Conservation (phyloP, 2,329 filamentous ascomycete genomes). For the Fusarium subtropicale region DNA sequence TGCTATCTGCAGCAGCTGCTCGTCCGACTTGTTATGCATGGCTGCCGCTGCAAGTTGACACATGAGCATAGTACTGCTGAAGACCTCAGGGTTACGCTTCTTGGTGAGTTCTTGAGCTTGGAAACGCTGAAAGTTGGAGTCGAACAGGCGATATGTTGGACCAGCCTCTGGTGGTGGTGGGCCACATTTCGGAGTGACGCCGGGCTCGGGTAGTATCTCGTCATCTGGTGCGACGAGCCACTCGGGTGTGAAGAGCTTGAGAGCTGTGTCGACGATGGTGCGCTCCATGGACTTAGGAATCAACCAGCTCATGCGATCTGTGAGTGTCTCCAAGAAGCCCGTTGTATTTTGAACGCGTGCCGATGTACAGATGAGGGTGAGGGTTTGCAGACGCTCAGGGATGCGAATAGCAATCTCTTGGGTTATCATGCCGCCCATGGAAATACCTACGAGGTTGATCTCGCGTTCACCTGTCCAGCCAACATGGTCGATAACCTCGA, state of each 20-base stretch:
- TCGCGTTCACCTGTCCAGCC: constrained; percentile 69
- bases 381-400: constrained; percentile 64
- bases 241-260: constrained; percentile 71
- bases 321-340: constrained; percentile 73
- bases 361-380: constrained; percentile 72
- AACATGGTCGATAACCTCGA: constrained; percentile 77
- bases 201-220: constrained; percentile 60
- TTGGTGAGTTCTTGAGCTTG: constrained; percentile 83
- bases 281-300: constrained; percentile 77
- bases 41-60: constrained; percentile 82
- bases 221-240: constrained; percentile 74
- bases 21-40: constrained; percentile 81
- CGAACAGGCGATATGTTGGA: constrained; percentile 67
- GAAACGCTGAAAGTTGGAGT: constrained; percentile 83
- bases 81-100: constrained; percentile 68
- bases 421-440: constrained; percentile 92
- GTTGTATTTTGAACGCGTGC: constrained; percentile 70
- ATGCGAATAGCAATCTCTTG: constrained; percentile 77
- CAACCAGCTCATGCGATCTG: constrained; percentile 66
- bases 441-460: constrained; percentile 80
- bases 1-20: constrained; percentile 62
- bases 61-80: constrained; percentile 75
- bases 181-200: constrained; percentile 55
- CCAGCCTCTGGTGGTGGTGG: constrained; percentile 47
- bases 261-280: constrained; percentile 72